Conservation (phyloP, 768 basidiomycete species). For the Leucogyrophana mollusca region DNA sequence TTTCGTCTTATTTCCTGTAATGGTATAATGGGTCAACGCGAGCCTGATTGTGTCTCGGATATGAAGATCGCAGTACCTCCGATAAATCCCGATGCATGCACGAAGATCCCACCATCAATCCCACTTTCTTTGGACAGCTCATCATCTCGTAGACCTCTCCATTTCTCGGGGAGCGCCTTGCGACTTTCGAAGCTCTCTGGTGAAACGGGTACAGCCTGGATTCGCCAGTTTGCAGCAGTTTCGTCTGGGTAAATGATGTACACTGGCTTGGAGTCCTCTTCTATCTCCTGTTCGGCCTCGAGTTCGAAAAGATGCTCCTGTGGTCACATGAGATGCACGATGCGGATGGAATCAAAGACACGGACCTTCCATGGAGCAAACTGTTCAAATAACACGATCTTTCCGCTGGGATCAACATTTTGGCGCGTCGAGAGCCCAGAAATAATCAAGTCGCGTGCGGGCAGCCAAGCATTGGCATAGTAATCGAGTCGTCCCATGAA, state of each 20-base stretch:
- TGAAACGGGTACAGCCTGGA: constrained; percentile 86
- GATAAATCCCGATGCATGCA: constrained; percentile 96
- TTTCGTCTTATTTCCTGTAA: constrained; percentile 80
- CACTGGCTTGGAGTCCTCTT: constrained; percentile 54
- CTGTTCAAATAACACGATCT: constrained; percentile 75
- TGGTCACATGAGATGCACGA: constrained; percentile 12
- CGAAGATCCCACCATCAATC: constrained; percentile 83
- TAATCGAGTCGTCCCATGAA: constrained; percentile 79
- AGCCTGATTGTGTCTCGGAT: constrained; percentile 5
- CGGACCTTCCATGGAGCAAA: constrained; percentile 88
- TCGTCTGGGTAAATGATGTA: constrained; percentile 94
- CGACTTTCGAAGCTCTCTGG: constrained; percentile 87
- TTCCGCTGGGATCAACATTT: constrained; percentile 66
- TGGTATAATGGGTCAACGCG: background rate
- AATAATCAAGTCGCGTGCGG: constrained; percentile 79
- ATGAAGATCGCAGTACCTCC: constrained; percentile 59
- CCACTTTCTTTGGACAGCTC: constrained; percentile 70
- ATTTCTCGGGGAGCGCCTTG: constrained; percentile 88
- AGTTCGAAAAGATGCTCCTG: constrained; percentile 91
- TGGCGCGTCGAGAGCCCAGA: constrained; percentile 56
- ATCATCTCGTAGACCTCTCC: constrained; percentile 91
- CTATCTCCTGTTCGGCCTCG: constrained; percentile 55
- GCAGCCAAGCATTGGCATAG: constrained; percentile 88
- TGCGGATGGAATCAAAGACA: background rate
- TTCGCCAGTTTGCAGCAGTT: constrained; percentile 70